A percentile compares a stretch with the other conserved stretches of the same genome.
phyloP scores from a whole-genome alignment of 2,329 filamentous ascomycete genomes.

The Zelopaecilomyces penicillatus region DNA sequence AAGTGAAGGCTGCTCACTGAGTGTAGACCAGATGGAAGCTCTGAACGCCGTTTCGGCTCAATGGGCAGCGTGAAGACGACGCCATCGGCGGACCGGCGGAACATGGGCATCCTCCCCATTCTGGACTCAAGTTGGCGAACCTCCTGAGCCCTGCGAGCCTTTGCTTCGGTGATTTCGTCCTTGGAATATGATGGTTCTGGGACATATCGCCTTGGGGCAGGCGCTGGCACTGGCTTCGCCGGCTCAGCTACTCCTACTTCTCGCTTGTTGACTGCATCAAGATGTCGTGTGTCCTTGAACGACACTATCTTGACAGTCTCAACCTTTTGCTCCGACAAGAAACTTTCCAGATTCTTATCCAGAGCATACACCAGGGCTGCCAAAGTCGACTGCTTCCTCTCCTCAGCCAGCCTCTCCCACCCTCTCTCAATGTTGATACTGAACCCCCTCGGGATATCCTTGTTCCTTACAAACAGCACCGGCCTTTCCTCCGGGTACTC shows the following conservation, averaged over 20 bases:
- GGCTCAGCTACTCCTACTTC: conserved; percentile 4
- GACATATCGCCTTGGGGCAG: conserved; percentile 24
- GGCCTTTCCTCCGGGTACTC: conserved; percentile 53
- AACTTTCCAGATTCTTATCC: conserved; percentile 62
- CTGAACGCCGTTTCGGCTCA: conserved; percentile 51
- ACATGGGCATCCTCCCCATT: conserved; percentile 58
- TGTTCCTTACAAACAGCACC: conserved; percentile 55
- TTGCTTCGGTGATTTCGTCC: conserved; percentile 54
- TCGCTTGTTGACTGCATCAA: conserved; percentile 19
- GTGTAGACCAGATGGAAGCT: conserved; percentile 54
- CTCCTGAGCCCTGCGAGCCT: conserved; percentile 55
- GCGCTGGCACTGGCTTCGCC: conserved; percentile 1
- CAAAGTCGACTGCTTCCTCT: conserved; percentile 48
- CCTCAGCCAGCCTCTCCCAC: conserved; percentile 56
- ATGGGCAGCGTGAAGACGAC: conserved; percentile 63
- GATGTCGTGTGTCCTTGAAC: conserved; percentile 47
- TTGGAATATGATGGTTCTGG: conserved; percentile 43
- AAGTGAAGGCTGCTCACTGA: conserved; percentile 57
- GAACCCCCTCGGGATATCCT: conserved; percentile 62
- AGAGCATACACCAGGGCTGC: conserved; percentile 60
- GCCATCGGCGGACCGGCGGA: conserved; percentile 61
- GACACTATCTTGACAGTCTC: conserved; percentile 64
- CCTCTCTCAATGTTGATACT: conserved; percentile 69
- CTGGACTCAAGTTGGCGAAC: conserved; percentile 66
- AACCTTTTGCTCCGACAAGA: conserved; percentile 61